Conservation (phyloP, 805 yeast genomes). For the Saccharomycopsis fodiens region DNA sequence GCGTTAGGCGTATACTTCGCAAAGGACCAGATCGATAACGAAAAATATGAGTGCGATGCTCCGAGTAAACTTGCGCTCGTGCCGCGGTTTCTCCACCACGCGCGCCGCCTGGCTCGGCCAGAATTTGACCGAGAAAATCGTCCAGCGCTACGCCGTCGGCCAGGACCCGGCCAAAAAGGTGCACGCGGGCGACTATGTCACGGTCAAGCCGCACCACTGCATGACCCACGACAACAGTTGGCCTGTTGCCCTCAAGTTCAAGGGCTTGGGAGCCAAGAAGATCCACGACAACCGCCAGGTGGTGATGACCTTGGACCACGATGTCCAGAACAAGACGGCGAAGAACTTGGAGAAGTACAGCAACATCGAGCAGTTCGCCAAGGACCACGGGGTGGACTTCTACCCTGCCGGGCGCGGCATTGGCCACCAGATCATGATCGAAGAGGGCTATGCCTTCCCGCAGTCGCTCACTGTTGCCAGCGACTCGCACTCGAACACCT, state of each 20-base stretch:
- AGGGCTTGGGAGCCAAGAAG: slow-evolving; percentile 83
- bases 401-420: slow-evolving; percentile 99
- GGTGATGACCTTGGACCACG: slow-evolving; percentile 95
- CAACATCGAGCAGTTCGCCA: slow-evolving; percentile 86
- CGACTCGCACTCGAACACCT: slow-evolving; percentile 95
- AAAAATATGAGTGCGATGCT: too few species aligned
- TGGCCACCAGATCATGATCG: slow-evolving; percentile 98
- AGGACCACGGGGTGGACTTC: slow-evolving; percentile 86
- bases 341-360: slow-evolving; percentile 81
- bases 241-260: slow-evolving; percentile 98
- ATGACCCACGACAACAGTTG: slow-evolving; percentile 99
- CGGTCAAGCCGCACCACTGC: slow-evolving; percentile 92
- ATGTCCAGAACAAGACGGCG: slow-evolving; percentile 88
- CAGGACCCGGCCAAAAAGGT: slow-evolving; percentile 69
- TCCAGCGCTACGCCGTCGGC: slow-evolving; percentile 87
- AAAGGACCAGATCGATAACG: too few species aligned
- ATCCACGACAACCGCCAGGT: slow-evolving; percentile 85
- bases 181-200: slow-evolving; percentile 87
- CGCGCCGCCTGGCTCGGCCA: too few species aligned
- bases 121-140: slow-evolving; percentile 91
- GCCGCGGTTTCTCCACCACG: too few species aligned
- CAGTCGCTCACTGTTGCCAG: slow-evolving; percentile 89
- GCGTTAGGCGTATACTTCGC: too few species aligned
- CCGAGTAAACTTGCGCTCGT: not conserved
- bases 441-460: slow-evolving; percentile 98